Base-by-base conservation (phyloP, 78 protist genomes). In the Dictyostelium capitatum region DNA sequence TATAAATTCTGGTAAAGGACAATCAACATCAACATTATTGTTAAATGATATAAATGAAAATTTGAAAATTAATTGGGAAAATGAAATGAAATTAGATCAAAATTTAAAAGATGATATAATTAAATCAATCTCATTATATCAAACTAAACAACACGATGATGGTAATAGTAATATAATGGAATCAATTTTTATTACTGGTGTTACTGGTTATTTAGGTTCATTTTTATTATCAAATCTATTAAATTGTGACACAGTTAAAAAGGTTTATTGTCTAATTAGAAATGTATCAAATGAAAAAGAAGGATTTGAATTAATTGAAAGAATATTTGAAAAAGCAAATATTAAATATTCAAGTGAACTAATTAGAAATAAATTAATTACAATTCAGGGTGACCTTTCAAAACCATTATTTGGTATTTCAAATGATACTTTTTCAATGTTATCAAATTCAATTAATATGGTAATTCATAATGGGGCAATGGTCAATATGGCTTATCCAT, bases 381-480 rank as follows among this genome's bases (percentile, higher is more conserved):
- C 67, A 19, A 54, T 85, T 12, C 11, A 23, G 5, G 97, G 97
- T 46, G 96, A 95, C 23, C 80, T 96, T 6, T 69, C 78, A 9
- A 51, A n/a, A 30, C 83, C 30, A 28, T 12, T 4, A 7, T 67
- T 96, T 15, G 97, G 97, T 37, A n/a, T 92, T 25, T n/a, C 80
- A 3, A 10, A 12, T 12, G 91, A 65, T 8, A 11, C 23, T 0
- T 92, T 41, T 25, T 41, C 4, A 6, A 51, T 62, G 23, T 51
- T 96, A 17, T 43, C 57, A 17, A 41, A 54, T 0, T 1, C 54
- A 1, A 57, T 96, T 6, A 95, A 96, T 23, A n/a, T 92, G 28
- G 81, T 96, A 32, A 28, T 96, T 17, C 97, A 96, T 75, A 92
- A 89, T 80, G 98, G 98, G 80, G 97, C 97, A 3, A 32, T 73